Conservation (phyloP, 2,329 filamentous ascomycete genomes). For the Waltergamsia citrina region DNA sequence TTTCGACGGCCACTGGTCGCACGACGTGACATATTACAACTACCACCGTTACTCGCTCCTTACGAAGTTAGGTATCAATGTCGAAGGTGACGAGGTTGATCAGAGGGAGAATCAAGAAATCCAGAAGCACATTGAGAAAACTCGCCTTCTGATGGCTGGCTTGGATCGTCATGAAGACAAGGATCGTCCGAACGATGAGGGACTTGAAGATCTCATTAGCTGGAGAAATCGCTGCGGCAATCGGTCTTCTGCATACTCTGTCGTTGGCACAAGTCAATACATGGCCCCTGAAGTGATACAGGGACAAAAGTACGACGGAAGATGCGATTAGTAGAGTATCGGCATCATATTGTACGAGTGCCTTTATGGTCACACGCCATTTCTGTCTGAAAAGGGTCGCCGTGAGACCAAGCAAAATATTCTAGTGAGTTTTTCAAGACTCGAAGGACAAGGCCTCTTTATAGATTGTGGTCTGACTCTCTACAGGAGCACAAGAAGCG, state of each 20-base stretch:
- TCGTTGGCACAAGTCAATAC: conserved; percentile 94
- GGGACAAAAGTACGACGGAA: conserved; percentile 76
- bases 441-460: not conserved
- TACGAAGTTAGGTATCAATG: conserved; percentile 62
- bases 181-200: conserved; percentile 12
- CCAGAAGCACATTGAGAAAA: conserved; percentile 21
- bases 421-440: conserved; percentile 39
- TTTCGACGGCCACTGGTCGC: conserved; percentile 91
- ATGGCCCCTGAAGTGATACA: conserved; percentile 93
- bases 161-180: conserved; percentile 23
- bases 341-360: conserved; percentile 94
- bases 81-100: conserved; percentile 68
- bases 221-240: conserved; percentile 64
- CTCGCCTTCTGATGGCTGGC: conserved; percentile 17
- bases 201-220: conserved; percentile 40
- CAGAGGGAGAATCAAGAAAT: conserved; percentile 36
- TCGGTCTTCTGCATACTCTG: conserved; percentile 67
- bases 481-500: conserved; percentile 58
- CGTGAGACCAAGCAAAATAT: conserved; percentile 83
- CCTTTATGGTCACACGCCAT: conserved; percentile 84
- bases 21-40: conserved; percentile 80
- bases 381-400: conserved; percentile 68
- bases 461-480: conserved; percentile 6
- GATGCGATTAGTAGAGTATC: conserved; percentile 96
- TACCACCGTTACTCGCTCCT: conserved; percentile 73